Conservation (phyloP, 495 filamentous ascomycete species). For the Penicillium malachiteum region DNA sequence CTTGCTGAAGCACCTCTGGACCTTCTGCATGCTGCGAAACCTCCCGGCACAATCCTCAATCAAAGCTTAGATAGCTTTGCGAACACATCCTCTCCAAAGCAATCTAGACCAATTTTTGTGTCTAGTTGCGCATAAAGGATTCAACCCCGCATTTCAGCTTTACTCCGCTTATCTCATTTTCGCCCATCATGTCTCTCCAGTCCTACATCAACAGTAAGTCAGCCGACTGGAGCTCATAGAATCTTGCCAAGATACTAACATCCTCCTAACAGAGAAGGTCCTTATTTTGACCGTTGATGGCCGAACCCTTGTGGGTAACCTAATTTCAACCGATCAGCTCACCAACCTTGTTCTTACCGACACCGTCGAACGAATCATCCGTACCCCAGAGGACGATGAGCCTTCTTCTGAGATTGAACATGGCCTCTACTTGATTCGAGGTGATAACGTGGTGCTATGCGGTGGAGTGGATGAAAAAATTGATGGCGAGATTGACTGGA, state of each 20-base stretch:
- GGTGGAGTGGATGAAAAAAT: constrained; percentile 87
- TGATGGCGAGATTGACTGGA: constrained; percentile 87
- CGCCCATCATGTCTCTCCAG: constrained; percentile 60
- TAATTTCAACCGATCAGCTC: constrained; percentile 84
- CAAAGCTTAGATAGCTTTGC: neutral
- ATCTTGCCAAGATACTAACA: neutral
- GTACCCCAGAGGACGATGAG: constrained; percentile 76
- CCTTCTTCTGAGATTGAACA: constrained; percentile 77
- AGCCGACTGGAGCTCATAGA: neutral
- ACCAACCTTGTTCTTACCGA: constrained; percentile 88
- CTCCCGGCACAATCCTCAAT: neutral
- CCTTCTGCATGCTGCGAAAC: too few relatives aligned
- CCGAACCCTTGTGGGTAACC: constrained; percentile 77
- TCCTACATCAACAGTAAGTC: constrained; percentile 64
- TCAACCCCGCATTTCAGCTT: neutral
- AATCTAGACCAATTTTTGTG: neutral
- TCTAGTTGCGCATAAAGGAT: neutral
- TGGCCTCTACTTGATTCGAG: constrained; percentile 88
- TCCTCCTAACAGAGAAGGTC: constrained; percentile 68
- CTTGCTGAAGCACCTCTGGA: too few relatives aligned
- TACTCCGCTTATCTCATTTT: neutral
- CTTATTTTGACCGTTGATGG: constrained; percentile 90
- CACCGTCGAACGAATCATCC: constrained; percentile 87
- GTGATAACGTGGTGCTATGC: constrained; percentile 90
- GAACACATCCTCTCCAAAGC: neutral